Base-by-base conservation (phyloP, 2,329 filamentous ascomycete species). In the Monilinia laxa region DNA sequence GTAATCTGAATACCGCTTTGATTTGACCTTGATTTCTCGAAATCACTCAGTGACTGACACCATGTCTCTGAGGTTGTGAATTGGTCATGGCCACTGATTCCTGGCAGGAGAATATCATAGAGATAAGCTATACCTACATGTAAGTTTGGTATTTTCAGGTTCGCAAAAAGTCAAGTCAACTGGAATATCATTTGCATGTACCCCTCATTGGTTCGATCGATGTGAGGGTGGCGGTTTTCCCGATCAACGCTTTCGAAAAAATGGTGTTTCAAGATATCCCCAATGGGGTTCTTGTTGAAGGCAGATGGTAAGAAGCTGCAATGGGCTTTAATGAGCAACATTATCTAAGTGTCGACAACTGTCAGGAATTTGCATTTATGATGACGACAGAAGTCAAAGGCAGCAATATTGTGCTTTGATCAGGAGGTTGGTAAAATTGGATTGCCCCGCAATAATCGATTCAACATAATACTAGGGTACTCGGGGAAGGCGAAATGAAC, bases 381-480 rank as follows among this genome's bases (percentile, higher is more conserved):
- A 84, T 81, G 1, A 77, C 84, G 18, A 75, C 78, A 47, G 79
- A 83, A 66, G n/a, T n/a, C n/a, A n/a, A 79, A 81, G 68, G 74
- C 89, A 56, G 83, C 84, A 0, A 76, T 89, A 65, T 77, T 84
- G 67, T 75, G 81, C 65, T 88, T 89, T 70, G 70, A 74, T 69
- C 23, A 47, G 45, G 18, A 47, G 20, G 20, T 47, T 20, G 18
- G 3, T 9, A 47, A 18, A 9, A 20, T 47, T 18, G 45, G 20
- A 47, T 47, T 20, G 45, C 5, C 16, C 20, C 45, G 18, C 6
- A 47, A 47, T 5, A 47, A n/a, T 7, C 45, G 4, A 40, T 31
- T 23, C 7, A 49, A 49, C 10, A 4, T 49, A 11, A 20, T 49
- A 9, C 20, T 11, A 35, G 3, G 5, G 31, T 35, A 35, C 31